Percentiles rank a stretch among this genome's conserved stretches.
phyloP scores from a whole-genome alignment of 257 asterid species.

The Solanum pimpinellifolium region DNA sequence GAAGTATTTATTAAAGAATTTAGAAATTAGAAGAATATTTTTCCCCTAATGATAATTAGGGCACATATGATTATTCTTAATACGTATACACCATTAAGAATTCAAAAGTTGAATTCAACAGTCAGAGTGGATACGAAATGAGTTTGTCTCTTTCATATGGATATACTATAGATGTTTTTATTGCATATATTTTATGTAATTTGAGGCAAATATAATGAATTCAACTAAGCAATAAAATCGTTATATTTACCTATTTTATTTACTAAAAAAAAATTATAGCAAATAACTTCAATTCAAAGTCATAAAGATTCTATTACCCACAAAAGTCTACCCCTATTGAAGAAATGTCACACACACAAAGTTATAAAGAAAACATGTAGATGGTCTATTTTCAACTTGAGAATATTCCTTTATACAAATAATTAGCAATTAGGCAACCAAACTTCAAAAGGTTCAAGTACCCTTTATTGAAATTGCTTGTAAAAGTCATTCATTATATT shows the following conservation, averaged over 20 bases:
- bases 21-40: neutral
- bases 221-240: neutral
- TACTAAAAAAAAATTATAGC: no score
- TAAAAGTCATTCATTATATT: neutral
- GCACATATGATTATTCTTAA: neutral
- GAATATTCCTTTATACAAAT: constrained; percentile 24
- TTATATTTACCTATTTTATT: no score
- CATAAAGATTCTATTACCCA: neutral
- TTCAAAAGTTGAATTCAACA: neutral
- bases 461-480: constrained; percentile 12
- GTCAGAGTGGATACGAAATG: neutral
- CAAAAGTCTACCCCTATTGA: neutral
- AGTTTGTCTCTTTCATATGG: neutral
- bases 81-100: no score
- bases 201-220: neutral
- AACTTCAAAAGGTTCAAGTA: constrained; percentile 18
- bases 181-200: neutral
- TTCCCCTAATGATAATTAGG: neutral
- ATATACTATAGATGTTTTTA: neutral
- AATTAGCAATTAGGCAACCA: constrained; percentile 25
- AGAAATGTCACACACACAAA: neutral
- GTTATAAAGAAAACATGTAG: neutral
- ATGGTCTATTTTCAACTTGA: neutral
- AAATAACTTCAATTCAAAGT: neutral
- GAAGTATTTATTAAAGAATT: neutral